Evolutionary conservation across 352 stramenopile genomes (phyloP).

Genomic region (Sclerospora graminicola): DNA sequence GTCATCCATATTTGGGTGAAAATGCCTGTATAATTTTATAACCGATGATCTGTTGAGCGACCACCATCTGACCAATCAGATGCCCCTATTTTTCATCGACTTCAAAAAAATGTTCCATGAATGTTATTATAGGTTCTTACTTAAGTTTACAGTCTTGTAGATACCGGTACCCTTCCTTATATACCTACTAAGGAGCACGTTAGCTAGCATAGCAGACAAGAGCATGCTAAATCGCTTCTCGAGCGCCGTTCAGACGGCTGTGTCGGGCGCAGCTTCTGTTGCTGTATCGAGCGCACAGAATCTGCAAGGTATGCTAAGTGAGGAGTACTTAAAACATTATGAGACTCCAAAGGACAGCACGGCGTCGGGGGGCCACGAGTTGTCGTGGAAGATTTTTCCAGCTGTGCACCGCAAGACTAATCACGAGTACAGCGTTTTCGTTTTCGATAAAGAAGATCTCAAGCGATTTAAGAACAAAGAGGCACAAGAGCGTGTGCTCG

Average conservation of each 20-base stretch:
- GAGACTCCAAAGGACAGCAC: constrained; percentile 81
- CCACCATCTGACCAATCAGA: too few species aligned
- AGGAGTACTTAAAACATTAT: constrained; percentile 81
- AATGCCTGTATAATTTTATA: too few species aligned
- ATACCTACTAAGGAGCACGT: too few species aligned
- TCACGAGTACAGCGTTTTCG: constrained; percentile 72
- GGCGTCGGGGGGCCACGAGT: constrained; percentile 72
- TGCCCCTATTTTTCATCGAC: too few species aligned
- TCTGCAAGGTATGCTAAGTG: constrained; percentile 56
- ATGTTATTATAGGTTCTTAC: too few species aligned
- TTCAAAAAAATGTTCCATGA: too few species aligned
- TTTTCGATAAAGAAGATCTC: constrained; percentile 84
- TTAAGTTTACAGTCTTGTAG: too few species aligned
- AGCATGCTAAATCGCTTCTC: constrained; percentile 80
- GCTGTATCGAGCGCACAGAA: constrained; percentile 35
- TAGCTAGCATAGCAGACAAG: too few species aligned
- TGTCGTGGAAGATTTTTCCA: constrained; percentile 79
- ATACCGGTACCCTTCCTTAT: too few species aligned
- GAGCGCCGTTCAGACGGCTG: constrained; percentile 52
- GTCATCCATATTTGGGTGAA: too few species aligned
- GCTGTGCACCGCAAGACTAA: constrained; percentile 71
- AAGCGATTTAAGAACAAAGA: constrained; percentile 80
- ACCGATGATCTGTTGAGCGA: too few species aligned
- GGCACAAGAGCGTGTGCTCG: constrained; percentile 75
- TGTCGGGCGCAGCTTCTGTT: constrained; percentile 34